These are phyloP conservation scores for Acidiella bohemica DNA, from an alignment of 495 filamentous ascomycete species.

Conservation along the genomic window DNA sequence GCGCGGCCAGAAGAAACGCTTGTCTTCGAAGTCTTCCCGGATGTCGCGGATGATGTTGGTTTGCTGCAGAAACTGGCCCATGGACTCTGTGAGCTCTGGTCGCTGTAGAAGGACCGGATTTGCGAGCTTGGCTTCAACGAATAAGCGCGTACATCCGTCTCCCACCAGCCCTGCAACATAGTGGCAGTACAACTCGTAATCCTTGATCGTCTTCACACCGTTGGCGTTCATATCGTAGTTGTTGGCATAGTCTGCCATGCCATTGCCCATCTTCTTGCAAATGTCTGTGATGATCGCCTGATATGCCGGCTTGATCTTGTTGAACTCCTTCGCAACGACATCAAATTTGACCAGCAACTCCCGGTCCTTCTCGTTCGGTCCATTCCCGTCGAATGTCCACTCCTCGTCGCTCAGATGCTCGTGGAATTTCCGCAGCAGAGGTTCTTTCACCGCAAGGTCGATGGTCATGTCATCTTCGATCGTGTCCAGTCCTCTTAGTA, in stretches of 20 bases:
- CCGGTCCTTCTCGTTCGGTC: constrained; percentile 86
- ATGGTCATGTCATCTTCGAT: constrained; percentile 99
- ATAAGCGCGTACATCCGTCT: constrained; percentile 80
- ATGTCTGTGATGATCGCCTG: constrained; percentile 85
- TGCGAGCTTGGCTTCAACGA: constrained; percentile 76
- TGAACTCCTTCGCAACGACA: constrained; percentile 71
- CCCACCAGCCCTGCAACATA: constrained; percentile 97
- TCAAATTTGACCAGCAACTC: constrained; percentile 86
- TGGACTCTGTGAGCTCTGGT: constrained; percentile 72
- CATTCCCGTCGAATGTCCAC: constrained; percentile 78
- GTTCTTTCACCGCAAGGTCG: constrained; percentile 64
- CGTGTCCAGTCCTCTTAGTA: constrained; percentile 81
- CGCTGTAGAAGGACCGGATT: constrained; percentile 72
- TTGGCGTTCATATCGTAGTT: constrained; percentile 66
- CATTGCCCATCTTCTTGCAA: constrained; percentile 87
- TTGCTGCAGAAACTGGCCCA: constrained; percentile 96
- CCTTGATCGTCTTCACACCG: constrained; percentile 67
- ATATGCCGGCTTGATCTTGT: constrained; percentile 77
- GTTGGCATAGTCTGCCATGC: constrained; percentile 88
- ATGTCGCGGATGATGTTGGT: constrained; percentile 96
- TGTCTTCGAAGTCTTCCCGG: constrained; percentile 75
- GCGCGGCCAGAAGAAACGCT: constrained; percentile 77
- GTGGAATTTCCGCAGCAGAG: constrained; percentile 70
- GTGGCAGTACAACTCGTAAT: constrained; percentile 93
- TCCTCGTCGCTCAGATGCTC: constrained; percentile 64